phyloP scores from a whole-genome alignment of 306 rosid species.

The Mimosa pudica region DNA sequence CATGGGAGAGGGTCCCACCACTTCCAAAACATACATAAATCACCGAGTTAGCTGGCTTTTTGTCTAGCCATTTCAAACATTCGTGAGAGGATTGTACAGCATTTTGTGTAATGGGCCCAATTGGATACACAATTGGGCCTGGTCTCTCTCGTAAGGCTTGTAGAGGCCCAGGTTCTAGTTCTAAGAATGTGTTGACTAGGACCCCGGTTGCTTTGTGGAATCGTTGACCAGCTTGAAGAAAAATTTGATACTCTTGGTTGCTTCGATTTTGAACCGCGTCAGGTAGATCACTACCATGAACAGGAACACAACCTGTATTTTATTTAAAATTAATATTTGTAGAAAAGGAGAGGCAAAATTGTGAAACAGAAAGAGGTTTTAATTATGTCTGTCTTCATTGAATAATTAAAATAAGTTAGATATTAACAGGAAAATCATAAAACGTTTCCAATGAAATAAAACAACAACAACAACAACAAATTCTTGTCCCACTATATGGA shows the following conservation, averaged over 20 bases:
- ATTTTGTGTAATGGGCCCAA: conserved; percentile 48
- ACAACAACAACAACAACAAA: too few relatives aligned
- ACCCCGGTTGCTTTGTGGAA: conserved; percentile 37
- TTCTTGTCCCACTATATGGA: too few relatives aligned
- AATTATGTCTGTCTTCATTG: neutral
- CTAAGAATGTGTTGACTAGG: conserved; percentile 40
- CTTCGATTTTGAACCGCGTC: conserved; percentile 38
- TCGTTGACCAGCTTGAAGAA: conserved; percentile 33
- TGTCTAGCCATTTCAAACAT: conserved; percentile 38
- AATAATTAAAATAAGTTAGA: too few relatives aligned
- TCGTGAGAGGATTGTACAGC: neutral
- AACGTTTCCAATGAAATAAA: too few relatives aligned
- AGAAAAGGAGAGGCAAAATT: neutral
- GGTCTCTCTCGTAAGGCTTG: conserved; percentile 18
- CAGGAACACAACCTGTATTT: conserved; percentile 36
- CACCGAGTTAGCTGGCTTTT: conserved; percentile 26
- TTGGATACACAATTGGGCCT: conserved; percentile 34
- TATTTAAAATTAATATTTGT: neutral
- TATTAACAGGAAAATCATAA: too few relatives aligned
- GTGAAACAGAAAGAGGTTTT: neutral
- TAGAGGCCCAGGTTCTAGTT: conserved; percentile 34
- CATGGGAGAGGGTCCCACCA: conserved; percentile 17
- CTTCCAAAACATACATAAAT: conserved; percentile 43
- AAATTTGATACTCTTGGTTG: conserved; percentile 6
- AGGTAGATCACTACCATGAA: conserved; percentile 35